phyloP scores from a whole-genome alignment of 129 eudicot genomes.

The Lonicera japonica region DNA sequence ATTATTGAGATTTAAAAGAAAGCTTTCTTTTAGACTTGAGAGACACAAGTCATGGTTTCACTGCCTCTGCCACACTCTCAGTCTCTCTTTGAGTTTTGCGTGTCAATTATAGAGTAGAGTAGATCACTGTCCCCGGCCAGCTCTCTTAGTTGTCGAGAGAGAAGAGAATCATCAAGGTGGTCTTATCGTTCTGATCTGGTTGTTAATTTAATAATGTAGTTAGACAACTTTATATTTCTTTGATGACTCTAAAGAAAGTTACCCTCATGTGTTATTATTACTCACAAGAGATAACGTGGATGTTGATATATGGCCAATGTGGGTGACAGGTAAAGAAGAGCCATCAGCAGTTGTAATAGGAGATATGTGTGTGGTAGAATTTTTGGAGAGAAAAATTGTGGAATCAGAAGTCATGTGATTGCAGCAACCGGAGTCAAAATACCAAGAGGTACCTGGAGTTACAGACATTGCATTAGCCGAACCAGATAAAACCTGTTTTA shows the following conservation, averaged over 20 bases:
- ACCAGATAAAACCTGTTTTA: no score
- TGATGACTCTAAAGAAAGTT: constrained; percentile 16
- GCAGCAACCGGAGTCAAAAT: no score
- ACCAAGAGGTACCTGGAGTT: no score
- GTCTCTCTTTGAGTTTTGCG: constrained; percentile 1
- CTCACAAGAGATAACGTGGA: no score
- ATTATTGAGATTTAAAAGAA: constrained; percentile 16
- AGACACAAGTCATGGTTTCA: constrained; percentile 42
- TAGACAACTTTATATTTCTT: constrained; percentile 3
- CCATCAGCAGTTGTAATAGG: no score
- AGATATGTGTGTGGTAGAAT: no score
- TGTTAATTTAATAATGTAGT: constrained; percentile 2
- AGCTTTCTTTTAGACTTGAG: constrained; percentile 22
- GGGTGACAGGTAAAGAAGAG: no score
- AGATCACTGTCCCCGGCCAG: constrained; percentile 8
- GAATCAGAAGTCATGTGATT: no score
- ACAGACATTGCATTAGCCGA: no score
- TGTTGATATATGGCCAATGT: no score
- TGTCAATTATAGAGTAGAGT: constrained; percentile 28
- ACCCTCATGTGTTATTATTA: background rate
- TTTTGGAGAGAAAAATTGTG: no score
- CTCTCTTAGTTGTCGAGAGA: constrained; percentile 22
- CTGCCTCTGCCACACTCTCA: constrained; percentile 31
- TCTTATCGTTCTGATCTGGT: background rate
- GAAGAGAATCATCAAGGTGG: constrained; percentile 5